Conservation (phyloP, 176 grass and related monocot species). For the sorghum (Sorghum bicolor) region Sorghum_bicolor_NCBIv3 NC_012876.2:4472001-4472500, state of each 20-base stretch:
- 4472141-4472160: conserved; percentile 4
- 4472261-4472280: conserved; percentile 15
- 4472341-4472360: not conserved
- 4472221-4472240: conserved; percentile 16
- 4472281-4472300: not conserved
- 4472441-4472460: not conserved
- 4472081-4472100: conserved; percentile 9
- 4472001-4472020: conserved; percentile 13
- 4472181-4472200: not conserved
- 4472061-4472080: not conserved
- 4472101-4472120: not conserved
- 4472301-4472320: conserved; percentile 9
- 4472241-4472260: not conserved
- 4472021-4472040: not conserved
- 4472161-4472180: not conserved
- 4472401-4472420: conserved; percentile 27
- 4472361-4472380: conserved; percentile 4
- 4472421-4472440: not conserved
- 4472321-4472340: conserved; percentile 1
- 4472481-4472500: not conserved
- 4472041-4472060: not conserved
- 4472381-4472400: conserved; percentile 3
- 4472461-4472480: not conserved
- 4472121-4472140: not conserved
- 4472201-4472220: not conserved